Conservation (phyloP, 306 rosid genomes). For the Vicia villosa region DNA sequence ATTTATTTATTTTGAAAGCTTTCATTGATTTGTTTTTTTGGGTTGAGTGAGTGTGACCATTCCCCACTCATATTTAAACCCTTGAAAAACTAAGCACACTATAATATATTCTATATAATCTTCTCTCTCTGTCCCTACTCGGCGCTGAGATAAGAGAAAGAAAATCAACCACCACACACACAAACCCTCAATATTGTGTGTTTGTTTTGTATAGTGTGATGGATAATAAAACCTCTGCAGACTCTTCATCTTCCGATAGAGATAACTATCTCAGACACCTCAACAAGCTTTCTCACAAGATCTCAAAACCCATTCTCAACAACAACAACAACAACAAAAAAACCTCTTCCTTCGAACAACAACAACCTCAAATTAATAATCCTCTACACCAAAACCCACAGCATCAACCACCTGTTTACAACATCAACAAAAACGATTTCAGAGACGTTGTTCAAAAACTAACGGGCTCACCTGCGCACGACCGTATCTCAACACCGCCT, state of each 20-base stretch:
- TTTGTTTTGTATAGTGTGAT: conserved; percentile 2
- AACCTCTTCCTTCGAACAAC: neutral
- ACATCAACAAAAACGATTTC: conserved; percentile 95
- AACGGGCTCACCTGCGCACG: conserved; percentile 93
- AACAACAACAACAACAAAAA: conserved; percentile 31
- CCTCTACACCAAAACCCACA: conserved; percentile 46
- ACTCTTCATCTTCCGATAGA: conserved; percentile 24
- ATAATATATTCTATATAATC: conserved; percentile 9
- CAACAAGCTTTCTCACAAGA: conserved; percentile 92
- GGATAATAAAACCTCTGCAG: conserved; percentile 54
- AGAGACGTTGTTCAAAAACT: conserved; percentile 95
- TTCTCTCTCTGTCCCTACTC: conserved; percentile 38
- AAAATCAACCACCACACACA: conserved; percentile 31
- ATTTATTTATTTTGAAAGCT: too few species aligned
- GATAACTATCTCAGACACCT: conserved; percentile 75
- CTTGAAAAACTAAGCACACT: neutral
- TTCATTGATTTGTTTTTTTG: too few species aligned
- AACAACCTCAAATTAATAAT: neutral
- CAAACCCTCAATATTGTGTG: conserved; percentile 12
- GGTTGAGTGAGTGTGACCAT: neutral
- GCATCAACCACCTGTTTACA: conserved; percentile 95
- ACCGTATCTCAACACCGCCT: conserved; percentile 71
- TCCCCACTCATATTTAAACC: conserved; percentile 13
- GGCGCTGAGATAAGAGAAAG: conserved; percentile 39
- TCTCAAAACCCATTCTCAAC: conserved; percentile 64